phyloP scores from a whole-genome alignment of 2,329 filamentous ascomycete species.

The Botrytis pseudocinerea region DNA sequence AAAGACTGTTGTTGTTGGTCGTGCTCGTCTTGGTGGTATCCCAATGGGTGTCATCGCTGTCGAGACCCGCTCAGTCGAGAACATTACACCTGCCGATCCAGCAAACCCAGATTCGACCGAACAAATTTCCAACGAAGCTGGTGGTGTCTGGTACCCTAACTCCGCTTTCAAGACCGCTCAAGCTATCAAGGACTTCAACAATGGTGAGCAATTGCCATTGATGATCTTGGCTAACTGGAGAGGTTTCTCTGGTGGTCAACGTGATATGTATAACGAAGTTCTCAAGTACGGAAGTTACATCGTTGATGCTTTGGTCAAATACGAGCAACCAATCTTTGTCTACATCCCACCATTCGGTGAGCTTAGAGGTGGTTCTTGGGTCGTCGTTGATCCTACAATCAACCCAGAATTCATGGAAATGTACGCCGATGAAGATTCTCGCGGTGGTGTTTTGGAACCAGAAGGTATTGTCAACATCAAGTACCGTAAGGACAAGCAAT shows the following conservation, averaged over 20 bases:
- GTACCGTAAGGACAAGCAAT: conserved; percentile 94
- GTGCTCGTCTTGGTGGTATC: conserved; percentile 93
- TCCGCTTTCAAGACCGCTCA: conserved; percentile 99
- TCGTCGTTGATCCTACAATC: conserved; percentile 98
- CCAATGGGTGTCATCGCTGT: conserved; percentile 98
- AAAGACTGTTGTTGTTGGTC: conserved; percentile 92
- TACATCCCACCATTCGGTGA: conserved; percentile 98
- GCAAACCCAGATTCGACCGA: conserved; percentile 98
- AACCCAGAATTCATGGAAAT: conserved; percentile 98
- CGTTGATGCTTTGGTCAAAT: conserved; percentile 96
- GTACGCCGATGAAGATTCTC: conserved; percentile 94
- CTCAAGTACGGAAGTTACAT: conserved; percentile 99
- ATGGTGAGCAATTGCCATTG: conserved; percentile 93
- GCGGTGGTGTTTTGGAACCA: conserved; percentile 95
- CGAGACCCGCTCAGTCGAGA: conserved; percentile 94
- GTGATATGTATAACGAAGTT: conserved; percentile 99
- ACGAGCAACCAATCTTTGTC: conserved; percentile 97
- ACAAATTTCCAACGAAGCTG: conserved; percentile 90
- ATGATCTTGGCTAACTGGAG: conserved; percentile 99
- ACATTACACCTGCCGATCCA: conserved; percentile 92
- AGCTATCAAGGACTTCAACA: conserved; percentile 98
- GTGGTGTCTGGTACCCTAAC: conserved; percentile 99
- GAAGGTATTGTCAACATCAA: conserved; percentile 99
- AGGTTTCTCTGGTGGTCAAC: conserved; percentile 99
- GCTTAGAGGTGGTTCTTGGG: conserved; percentile 98